phyloP scores from a whole-genome alignment of 1,284 basidiomycete species.

The Hemileia vastatrix region DNA sequence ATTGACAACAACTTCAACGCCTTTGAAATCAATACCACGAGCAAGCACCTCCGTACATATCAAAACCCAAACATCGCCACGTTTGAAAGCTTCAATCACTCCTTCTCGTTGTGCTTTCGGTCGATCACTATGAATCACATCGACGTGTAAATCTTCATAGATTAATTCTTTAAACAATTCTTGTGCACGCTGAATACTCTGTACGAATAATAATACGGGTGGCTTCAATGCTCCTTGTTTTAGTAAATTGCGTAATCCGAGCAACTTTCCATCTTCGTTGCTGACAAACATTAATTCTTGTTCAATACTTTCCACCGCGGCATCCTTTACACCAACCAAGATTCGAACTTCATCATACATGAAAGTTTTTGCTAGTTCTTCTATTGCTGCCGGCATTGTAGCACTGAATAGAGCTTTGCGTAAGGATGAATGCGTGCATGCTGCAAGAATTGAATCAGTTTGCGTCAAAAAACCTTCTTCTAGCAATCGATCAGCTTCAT shows the following conservation, averaged over 20 bases:
- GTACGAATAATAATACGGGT: conserved; percentile 84
- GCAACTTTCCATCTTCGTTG: conserved; percentile 83
- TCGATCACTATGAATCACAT: conserved; percentile 82
- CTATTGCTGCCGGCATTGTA: conserved; percentile 77
- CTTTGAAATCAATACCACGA: conserved; percentile 94
- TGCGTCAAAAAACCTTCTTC: conserved; percentile 80
- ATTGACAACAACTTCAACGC: conserved; percentile 87
- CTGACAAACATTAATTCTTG: conserved; percentile 85
- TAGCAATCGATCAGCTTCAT: conserved; percentile 77
- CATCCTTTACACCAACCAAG: conserved; percentile 86
- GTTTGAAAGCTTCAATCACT: conserved; percentile 70
- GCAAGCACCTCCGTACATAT: conserved; percentile 91
- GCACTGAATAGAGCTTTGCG: conserved; percentile 91
- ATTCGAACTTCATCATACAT: conserved; percentile 69
- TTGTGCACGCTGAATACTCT: conserved; percentile 78
- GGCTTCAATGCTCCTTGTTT: conserved; percentile 71
- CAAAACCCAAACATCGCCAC: conserved; percentile 81
- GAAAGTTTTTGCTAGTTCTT: conserved; percentile 79
- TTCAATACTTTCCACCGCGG: conserved; percentile 63
- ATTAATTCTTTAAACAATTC: conserved; percentile 80
- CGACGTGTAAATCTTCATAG: conserved; percentile 75
- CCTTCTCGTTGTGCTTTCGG: conserved; percentile 77
- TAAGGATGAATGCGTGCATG: conserved; percentile 56
- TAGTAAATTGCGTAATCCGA: conserved; percentile 68
- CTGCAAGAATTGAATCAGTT: conserved; percentile 73